Evolutionary conservation across 768 basidiomycete genomes (phyloP), one percentile per base, ranked within the genome.

Genomic region (Tricholomella constricta): DNA sequence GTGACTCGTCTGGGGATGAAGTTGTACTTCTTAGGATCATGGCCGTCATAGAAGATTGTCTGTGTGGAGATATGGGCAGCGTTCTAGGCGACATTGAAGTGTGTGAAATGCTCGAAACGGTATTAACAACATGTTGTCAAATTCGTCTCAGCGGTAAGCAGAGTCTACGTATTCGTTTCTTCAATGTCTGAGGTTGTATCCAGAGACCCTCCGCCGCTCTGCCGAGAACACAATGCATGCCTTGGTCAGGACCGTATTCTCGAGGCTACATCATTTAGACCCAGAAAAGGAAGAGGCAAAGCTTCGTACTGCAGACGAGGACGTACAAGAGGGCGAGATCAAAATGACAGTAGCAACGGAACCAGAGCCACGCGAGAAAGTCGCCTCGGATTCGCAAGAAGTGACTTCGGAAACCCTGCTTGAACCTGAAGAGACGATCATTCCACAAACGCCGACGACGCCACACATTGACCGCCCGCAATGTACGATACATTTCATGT

Each of bases 61-160:
- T 97, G 57, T 86, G 87, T 58, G 78, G 84, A 47, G 73, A 70
- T 51, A 83, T 91, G 25, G 88, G 91, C 1, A 67, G 72, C n/a
- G 75, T 78, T 9, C 78, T 98, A 31, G 92, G 91, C 23, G 96
- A 99, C 62, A 83, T 97, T 48, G 93, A 94, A 66, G 88, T 98
- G 14, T 99, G 97, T 66, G 97, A 98, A 72, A 94, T 99, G 88
- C 75, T 99, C 61, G 97, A 99, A 70, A 96, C 95, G 1, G 96
- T 98, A 4, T 71, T 99, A 60, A 96, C 94, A 10, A 98, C 96
- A 45, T 94, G 94, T 59, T 98, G 96, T 69, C 91, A 98, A 67
- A 95, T 97, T 83, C 80, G 97, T 49, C 76, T 98, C n/a, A 91
- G 91, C 63, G 94, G 94, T 96, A 61, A 56, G 89, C 77, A 22